A percentile compares a stretch with the other conserved stretches of the same genome.
phyloP scores from a whole-genome alignment of 2,329 filamentous ascomycete genomes.

The Zasmidium citrigriseum region DNA sequence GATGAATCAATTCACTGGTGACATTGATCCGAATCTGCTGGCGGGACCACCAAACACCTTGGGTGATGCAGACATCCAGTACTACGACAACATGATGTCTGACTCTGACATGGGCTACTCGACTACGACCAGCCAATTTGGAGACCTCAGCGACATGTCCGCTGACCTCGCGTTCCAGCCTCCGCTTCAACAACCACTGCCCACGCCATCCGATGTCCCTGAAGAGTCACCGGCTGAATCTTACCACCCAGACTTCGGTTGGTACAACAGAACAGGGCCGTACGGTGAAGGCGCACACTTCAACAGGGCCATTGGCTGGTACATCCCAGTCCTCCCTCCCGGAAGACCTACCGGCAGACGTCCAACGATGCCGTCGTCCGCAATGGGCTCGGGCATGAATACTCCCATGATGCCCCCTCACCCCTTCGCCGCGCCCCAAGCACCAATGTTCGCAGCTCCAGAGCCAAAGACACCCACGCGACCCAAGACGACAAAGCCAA shows the following conservation, averaged over 20 bases:
- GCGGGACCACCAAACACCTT: neutral
- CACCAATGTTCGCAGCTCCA: neutral
- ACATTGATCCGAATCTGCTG: neutral
- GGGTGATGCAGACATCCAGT: neutral
- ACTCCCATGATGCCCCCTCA: no score
- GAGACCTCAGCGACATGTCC: neutral
- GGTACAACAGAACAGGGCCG: constrained; percentile 1
- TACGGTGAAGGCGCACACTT: neutral
- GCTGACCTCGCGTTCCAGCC: constrained; percentile 6
- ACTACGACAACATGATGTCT: neutral
- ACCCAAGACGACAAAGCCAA: no score
- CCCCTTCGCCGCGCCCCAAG: neutral
- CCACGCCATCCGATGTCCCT: neutral
- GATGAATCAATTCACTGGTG: neutral
- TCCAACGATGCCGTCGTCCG: neutral
- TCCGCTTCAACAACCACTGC: neutral
- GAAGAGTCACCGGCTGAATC: neutral
- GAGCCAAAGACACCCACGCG: no score
- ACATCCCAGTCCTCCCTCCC: neutral
- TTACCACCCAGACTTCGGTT: constrained; percentile 2
- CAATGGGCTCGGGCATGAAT: neutral
- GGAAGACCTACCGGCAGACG: neutral
- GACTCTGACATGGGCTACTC: neutral
- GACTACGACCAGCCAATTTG: neutral
- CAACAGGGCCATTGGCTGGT: constrained; percentile 1